phyloP scores from a whole-genome alignment of 768 basidiomycete species.

The Mycena metata region DNA sequence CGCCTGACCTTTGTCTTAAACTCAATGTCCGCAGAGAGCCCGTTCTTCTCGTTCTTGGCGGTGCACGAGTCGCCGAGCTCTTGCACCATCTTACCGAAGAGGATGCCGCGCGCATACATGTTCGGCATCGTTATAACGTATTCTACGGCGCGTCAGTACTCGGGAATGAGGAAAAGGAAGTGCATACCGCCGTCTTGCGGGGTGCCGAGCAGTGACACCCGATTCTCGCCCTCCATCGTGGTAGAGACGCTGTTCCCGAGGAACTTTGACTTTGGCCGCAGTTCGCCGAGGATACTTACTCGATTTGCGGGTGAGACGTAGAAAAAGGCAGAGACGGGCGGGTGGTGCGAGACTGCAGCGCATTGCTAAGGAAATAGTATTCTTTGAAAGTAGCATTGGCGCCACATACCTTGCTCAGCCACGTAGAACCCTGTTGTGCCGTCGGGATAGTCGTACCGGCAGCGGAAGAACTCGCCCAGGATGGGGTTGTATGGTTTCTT shows the following conservation, averaged over 20 bases:
- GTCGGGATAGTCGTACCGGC: conserved; percentile 92
- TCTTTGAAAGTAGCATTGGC: background rate
- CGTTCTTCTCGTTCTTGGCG: conserved; percentile 86
- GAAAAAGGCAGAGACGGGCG: conserved; percentile 95
- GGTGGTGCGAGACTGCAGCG: conserved; percentile 91
- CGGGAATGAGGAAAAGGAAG: conserved; percentile 20
- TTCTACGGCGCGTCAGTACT: conserved; percentile 56
- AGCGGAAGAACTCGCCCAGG: conserved; percentile 98
- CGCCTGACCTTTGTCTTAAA: conserved; percentile 94
- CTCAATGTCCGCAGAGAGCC: conserved; percentile 85
- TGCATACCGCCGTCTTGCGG: conserved; percentile 88
- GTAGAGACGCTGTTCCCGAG: conserved; percentile 97
- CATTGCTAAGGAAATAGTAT: conserved; percentile 16
- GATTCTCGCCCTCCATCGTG: conserved; percentile 95
- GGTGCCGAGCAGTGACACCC: conserved; percentile 84
- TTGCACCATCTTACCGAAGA: conserved; percentile 95
- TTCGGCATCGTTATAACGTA: conserved; percentile 97
- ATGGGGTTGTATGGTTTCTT: conserved; percentile 99
- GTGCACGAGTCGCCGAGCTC: conserved; percentile 93
- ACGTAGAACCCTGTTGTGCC: conserved; percentile 95
- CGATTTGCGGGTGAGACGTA: conserved; percentile 94
- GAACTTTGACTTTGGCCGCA: conserved; percentile 96
- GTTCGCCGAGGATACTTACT: conserved; percentile 89
- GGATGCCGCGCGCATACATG: conserved; percentile 92
- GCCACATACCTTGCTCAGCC: conserved; percentile 86